Evolutionary conservation across 257 asterid species (phyloP).

Genomic region (Solanum acaule): DNA sequence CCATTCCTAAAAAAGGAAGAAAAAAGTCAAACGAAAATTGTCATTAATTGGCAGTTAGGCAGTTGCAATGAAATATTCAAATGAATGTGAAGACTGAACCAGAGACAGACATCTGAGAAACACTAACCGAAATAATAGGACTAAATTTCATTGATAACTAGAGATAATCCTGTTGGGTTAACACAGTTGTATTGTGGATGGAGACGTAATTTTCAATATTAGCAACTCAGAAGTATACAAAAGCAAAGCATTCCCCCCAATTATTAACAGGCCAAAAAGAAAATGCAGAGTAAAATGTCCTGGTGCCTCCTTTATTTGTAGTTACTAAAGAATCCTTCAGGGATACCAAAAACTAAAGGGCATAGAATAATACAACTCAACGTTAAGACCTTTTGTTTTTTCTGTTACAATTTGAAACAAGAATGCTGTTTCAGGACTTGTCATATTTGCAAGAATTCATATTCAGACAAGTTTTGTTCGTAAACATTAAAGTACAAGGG

Average conservation of each 20-base stretch:
- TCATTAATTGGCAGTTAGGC: neutral
- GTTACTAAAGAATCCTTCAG: neutral
- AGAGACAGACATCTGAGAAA: neutral
- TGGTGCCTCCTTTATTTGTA: neutral
- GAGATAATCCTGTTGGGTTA: neutral
- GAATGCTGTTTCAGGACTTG: neutral
- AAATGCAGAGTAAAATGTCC: neutral
- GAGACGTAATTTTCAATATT: neutral
- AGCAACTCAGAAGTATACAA: neutral
- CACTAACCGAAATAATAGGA: neutral
- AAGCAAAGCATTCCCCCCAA: neutral
- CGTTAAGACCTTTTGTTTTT: neutral
- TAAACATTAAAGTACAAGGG: neutral
- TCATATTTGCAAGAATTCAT: neutral
- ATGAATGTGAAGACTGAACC: neutral
- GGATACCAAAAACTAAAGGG: neutral
- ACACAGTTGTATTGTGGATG: neutral
- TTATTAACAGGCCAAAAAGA: neutral
- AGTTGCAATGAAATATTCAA: neutral
- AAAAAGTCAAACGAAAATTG: neutral
- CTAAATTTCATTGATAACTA: neutral
- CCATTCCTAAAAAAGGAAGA: conserved; percentile 53
- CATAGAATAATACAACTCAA: neutral
- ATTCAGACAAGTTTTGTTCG: neutral
- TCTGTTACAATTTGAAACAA: neutral